Evolutionary conservation across 2,329 filamentous ascomycete species (phyloP).

Genomic region (Pseudocercospora pini-densiflorae): DNA sequence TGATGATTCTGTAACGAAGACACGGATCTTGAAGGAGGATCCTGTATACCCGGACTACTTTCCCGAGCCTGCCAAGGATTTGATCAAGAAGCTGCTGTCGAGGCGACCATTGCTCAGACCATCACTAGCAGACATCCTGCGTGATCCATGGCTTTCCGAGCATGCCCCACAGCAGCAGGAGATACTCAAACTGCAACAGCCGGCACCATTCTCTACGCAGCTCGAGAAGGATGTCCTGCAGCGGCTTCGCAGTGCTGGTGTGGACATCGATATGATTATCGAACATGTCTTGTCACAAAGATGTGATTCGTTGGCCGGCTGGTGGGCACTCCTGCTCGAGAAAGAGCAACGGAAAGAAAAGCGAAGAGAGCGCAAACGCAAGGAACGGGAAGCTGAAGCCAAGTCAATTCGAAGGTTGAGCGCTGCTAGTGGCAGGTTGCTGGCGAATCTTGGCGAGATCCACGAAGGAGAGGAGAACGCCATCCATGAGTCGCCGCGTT

Average conservation of each 20-base stretch:
- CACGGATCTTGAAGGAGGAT: constrained; percentile 82
- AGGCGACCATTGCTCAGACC: constrained; percentile 87
- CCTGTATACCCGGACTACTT: constrained; percentile 83
- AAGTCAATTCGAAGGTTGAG: constrained; percentile 82
- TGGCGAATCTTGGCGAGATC: constrained; percentile 78
- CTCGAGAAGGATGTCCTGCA: constrained; percentile 90
- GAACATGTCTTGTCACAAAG: constrained; percentile 90
- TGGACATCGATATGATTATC: constrained; percentile 92
- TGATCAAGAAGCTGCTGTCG: constrained; percentile 81
- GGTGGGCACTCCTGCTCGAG: constrained; percentile 94
- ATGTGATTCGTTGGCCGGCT: constrained; percentile 88
- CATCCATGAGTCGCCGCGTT: constrained; percentile 63
- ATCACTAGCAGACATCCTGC: constrained; percentile 79
- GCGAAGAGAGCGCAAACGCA: constrained; percentile 79
- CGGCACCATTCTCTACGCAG: constrained; percentile 80
- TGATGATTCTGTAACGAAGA: constrained; percentile 86
- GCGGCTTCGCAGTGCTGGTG: constrained; percentile 89
- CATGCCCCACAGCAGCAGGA: constrained; percentile 86
- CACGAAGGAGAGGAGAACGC: constrained; percentile 69
- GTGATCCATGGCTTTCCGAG: constrained; percentile 85
- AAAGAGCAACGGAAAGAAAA: constrained; percentile 90
- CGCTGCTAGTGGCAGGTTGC: constrained; percentile 82
- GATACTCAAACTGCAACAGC: constrained; percentile 80
- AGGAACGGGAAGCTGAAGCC: constrained; percentile 80
- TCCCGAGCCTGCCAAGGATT: constrained; percentile 73